Base-by-base conservation (phyloP, 768 basidiomycete genomes). In the Kwoniella sp. region DNA sequence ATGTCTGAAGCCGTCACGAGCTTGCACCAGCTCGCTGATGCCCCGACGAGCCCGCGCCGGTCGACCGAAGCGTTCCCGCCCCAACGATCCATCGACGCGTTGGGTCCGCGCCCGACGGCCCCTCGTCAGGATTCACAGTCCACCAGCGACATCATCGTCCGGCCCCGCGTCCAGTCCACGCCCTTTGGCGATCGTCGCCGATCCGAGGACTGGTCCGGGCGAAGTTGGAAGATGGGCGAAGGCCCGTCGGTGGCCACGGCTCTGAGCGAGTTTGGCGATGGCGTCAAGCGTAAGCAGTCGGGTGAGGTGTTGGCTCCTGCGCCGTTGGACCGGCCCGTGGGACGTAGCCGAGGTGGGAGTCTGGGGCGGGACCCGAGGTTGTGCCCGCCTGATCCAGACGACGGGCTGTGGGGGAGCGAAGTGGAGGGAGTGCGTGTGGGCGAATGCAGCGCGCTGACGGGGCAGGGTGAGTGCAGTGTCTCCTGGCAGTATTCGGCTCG, bases 261-360 rank as follows among this genome's bases (percentile, higher is more conserved):
- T 2, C 31, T 67, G 0, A 65, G 69, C 15, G 69, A 67, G 37
- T 70, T 70, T 36, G 63, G 63, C 22, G 69, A 59, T 14, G 65
- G 61, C 0, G 60, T 70, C 15, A 59, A 57, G 41, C 54, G 53
- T 37, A 58, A 57, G 40, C 50, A 57, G 34, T 60, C 57, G 38
- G 68, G 59, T 10, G 64, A 66, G 33, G 26, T 69, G 25, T 33
- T 67, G 17, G 40, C 29, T 20, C 53, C 46, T n/a, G 10, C 34
- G 15, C 53, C 56, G 3, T 27, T 17, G 25, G 7, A 31, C 41
- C 17, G 44, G 48, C 3, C 42, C 52, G 46, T 34, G 4, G 56
- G 53, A 2, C 38, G 67, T 25, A 52, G 40, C 23, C 28, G 67
- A 25, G 67, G 60, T 19, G 60, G 65, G 0, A 66, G 64, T 54